A percentile compares a stretch with the other conserved stretches of the same genome.
Evolutionary conservation across 495 filamentous ascomycete genomes (phyloP).

Genomic region (Annulohypoxylon nitens): DNA sequence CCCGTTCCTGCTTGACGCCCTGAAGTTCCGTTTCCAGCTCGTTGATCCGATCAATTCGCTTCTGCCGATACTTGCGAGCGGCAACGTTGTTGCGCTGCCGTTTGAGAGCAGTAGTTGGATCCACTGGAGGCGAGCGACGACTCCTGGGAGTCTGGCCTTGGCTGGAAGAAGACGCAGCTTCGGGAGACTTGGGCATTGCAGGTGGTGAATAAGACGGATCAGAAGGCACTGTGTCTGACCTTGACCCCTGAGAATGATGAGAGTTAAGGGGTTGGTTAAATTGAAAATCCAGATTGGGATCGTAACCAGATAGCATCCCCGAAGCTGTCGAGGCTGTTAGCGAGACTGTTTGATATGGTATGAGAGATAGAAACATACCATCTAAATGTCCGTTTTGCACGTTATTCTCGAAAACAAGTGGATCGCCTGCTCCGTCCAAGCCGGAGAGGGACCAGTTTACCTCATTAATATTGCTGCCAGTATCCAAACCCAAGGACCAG

Average conservation of each 20-base stretch:
- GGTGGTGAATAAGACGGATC: slow-evolving; percentile 35
- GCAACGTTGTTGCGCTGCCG: slow-evolving; percentile 77
- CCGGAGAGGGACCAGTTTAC: slow-evolving; percentile 49
- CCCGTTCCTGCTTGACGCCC: slow-evolving; percentile 69
- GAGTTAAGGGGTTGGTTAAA: slow-evolving; percentile 36
- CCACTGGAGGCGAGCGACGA: slow-evolving; percentile 45
- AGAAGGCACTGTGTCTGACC: slow-evolving; percentile 28
- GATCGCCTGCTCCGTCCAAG: slow-evolving; percentile 41
- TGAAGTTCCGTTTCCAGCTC: slow-evolving; percentile 73
- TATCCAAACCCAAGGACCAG: slow-evolving; percentile 46
- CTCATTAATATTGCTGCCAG: slow-evolving; percentile 27
- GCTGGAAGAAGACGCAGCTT: slow-evolving; percentile 20
- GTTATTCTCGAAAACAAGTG: slow-evolving; percentile 43
- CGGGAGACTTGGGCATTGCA: slow-evolving; percentile 37
- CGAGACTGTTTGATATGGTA: neutral
- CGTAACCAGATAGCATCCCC: slow-evolving; percentile 38
- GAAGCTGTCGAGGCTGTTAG: slow-evolving; percentile 23
- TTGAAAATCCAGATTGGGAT: slow-evolving; percentile 34
- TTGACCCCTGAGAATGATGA: slow-evolving; percentile 17
- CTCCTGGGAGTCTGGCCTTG: slow-evolving; percentile 26
- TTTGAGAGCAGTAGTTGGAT: slow-evolving; percentile 57
- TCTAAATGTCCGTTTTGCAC: slow-evolving; percentile 42
- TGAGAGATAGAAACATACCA: slow-evolving; percentile 36
- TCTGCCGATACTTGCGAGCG: slow-evolving; percentile 78
- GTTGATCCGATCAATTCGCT: slow-evolving; percentile 74